These are phyloP conservation scores for Podospora australis DNA, from an alignment of 495 filamentous ascomycete genomes.

Conservation along the genomic window DNA sequence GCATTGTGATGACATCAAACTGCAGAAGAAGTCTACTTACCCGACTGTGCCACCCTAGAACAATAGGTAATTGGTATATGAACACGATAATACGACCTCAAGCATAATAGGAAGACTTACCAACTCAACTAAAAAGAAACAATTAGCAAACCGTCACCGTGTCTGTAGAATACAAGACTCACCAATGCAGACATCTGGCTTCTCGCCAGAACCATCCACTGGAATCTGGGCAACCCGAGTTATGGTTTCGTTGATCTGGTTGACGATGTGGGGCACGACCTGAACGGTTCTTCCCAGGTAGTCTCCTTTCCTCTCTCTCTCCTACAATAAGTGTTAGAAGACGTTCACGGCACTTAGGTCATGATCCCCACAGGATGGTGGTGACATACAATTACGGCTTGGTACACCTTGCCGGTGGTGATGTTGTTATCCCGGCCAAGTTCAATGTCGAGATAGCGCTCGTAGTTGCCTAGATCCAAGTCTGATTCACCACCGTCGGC, in stretches of 20 bases:
- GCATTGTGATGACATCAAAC: no score
- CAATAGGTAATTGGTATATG: background rate
- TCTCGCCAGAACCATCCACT: conserved; percentile 74
- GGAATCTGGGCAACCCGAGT: conserved; percentile 78
- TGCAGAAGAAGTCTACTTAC: no score
- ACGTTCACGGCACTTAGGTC: background rate
- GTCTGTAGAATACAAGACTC: conserved; percentile 43
- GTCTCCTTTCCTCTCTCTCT: conserved; percentile 62
- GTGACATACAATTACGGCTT: conserved; percentile 61
- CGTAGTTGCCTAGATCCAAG: conserved; percentile 94
- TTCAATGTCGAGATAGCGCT: conserved; percentile 52
- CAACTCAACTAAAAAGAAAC: no score
- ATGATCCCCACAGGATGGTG: conserved; percentile 29
- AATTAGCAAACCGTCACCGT: no score
- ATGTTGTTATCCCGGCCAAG: conserved; percentile 81
- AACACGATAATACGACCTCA: no score
- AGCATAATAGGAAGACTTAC: no score
- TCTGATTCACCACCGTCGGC: conserved; percentile 44
- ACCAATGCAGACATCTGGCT: conserved; percentile 88
- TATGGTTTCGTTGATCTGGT: conserved; percentile 90
- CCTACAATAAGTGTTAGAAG: background rate
- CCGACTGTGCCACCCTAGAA: conserved; percentile 9
- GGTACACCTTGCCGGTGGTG: conserved; percentile 93
- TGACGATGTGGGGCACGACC: conserved; percentile 85
- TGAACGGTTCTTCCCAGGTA: conserved; percentile 93